phyloP scores from a whole-genome alignment of 2,329 filamentous ascomycete genomes.

The Ophiostoma sp. region DNA sequence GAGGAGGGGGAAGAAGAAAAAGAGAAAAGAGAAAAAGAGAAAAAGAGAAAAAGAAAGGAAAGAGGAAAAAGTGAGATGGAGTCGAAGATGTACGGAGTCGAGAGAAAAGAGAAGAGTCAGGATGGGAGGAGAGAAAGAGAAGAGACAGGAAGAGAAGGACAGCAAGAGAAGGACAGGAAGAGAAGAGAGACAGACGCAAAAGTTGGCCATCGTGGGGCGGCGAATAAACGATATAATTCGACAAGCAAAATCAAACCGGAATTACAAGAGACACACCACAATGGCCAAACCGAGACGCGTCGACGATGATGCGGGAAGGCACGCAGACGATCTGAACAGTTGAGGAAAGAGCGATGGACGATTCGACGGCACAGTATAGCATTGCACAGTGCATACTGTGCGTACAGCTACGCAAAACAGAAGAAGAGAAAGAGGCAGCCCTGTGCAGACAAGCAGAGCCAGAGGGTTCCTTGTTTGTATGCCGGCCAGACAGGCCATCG shows the following conservation, averaged over 20 bases:
- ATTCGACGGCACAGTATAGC: background rate
- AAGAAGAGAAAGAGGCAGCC: background rate
- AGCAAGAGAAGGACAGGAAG: background rate
- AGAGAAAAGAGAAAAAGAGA: background rate
- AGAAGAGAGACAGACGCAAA: background rate
- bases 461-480: too few relatives aligned
- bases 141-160: background rate
- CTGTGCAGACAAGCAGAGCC: too few relatives aligned
- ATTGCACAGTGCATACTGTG: background rate
- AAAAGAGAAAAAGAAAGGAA: background rate
- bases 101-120: background rate
- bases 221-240: background rate
- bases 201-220: background rate
- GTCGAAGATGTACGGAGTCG: background rate
- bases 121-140: background rate
- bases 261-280: background rate
- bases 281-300: background rate
- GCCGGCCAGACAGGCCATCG: too few relatives aligned
- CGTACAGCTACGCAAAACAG: background rate
- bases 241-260: background rate
- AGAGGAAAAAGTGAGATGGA: background rate
- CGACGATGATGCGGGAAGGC: constrained; percentile 7
- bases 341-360: constrained; percentile 18
- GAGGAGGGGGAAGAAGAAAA: background rate
- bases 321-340: constrained; percentile 1